Evolutionary conservation across 768 basidiomycete genomes (phyloP).

Genomic region (Coprinellus micaceus): DNA sequence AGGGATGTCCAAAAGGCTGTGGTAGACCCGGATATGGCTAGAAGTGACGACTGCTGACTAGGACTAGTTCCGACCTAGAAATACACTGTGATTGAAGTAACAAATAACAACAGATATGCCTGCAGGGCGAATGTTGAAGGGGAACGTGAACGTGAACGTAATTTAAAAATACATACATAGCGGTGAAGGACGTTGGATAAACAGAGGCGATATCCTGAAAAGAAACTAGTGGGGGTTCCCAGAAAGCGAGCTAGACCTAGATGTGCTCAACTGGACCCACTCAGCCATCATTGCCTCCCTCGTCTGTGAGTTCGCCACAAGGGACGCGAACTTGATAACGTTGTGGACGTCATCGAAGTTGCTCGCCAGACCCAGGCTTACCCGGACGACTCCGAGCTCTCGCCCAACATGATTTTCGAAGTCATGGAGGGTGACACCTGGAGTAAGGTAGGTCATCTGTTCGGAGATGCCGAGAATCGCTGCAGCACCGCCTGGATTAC

Average conservation of each 20-base stretch:
- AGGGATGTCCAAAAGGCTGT: too few species aligned
- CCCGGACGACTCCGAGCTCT: constrained; percentile 71
- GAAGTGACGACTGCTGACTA: not conserved
- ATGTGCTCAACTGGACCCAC: not conserved
- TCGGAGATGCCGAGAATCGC: constrained; percentile 63
- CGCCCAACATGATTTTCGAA: constrained; percentile 59
- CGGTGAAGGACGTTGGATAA: not conserved
- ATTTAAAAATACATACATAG: constrained; percentile 1
- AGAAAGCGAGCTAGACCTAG: not conserved
- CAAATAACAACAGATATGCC: not conserved
- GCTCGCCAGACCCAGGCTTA: constrained; percentile 77
- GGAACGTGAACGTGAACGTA: not conserved
- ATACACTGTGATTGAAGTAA: not conserved
- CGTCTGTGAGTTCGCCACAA: constrained; percentile 33
- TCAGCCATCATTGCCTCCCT: constrained; percentile 18
- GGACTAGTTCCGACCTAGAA: not conserved
- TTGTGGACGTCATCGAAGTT: constrained; percentile 73
- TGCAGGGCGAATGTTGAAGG: not conserved
- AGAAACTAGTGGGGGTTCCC: not conserved
- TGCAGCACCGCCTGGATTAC: constrained; percentile 81
- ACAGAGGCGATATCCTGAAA: not conserved
- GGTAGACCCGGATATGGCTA: too few species aligned
- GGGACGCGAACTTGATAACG: constrained; percentile 46
- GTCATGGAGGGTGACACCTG: constrained; percentile 57
- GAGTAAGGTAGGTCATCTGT: constrained; percentile 58